Percentiles rank a stretch among this genome's conserved stretches.
phyloP scores from a whole-genome alignment of 352 stramenopile genomes.

The Aphanomyces astaci region DNA sequence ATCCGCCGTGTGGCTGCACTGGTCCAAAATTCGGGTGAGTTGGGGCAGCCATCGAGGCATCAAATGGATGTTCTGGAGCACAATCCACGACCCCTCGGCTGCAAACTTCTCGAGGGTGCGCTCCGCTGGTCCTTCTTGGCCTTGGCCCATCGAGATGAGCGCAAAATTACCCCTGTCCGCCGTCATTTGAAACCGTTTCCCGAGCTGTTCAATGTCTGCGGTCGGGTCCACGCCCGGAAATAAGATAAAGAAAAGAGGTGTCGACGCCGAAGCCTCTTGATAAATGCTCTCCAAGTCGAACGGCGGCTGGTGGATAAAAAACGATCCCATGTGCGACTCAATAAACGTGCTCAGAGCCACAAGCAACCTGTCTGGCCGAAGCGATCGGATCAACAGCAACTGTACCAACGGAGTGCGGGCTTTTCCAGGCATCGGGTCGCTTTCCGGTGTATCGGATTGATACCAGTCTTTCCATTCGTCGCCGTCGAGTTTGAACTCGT shows the following conservation, averaged over 20 bases:
- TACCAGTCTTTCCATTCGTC: slow-evolving; percentile 96
- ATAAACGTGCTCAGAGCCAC: slow-evolving; percentile 62
- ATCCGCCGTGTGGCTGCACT: slow-evolving; percentile 78
- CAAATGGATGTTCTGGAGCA: slow-evolving; percentile 89
- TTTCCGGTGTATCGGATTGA: slow-evolving; percentile 87
- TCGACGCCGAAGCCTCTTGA: slow-evolving; percentile 84
- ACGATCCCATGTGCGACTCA: slow-evolving; percentile 39
- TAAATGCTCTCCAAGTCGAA: slow-evolving; percentile 84
- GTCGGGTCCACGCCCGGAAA: slow-evolving; percentile 88
- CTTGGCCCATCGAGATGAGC: slow-evolving; percentile 87
- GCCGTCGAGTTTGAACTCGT: slow-evolving; percentile 90
- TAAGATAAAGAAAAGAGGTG: slow-evolving; percentile 88
- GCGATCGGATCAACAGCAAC: slow-evolving; percentile 53
- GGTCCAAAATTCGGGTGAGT: slow-evolving; percentile 68
- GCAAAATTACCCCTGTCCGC: slow-evolving; percentile 65
- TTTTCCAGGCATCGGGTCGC: slow-evolving; percentile 82
- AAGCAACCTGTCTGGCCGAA: slow-evolving; percentile 80
- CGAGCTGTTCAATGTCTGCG: slow-evolving; percentile 76
- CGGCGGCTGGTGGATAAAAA: slow-evolving; percentile 75
- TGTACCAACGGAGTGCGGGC: slow-evolving; percentile 64
- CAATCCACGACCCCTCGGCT: slow-evolving; percentile 77
- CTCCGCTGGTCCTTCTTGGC: slow-evolving; percentile 71
- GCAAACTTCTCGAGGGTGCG: slow-evolving; percentile 57
- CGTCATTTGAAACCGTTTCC: slow-evolving; percentile 72
- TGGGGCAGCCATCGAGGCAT: slow-evolving; percentile 86